Base-by-base conservation (phyloP, 345 rosid genomes). In the Laguncularia racemosa region DNA sequence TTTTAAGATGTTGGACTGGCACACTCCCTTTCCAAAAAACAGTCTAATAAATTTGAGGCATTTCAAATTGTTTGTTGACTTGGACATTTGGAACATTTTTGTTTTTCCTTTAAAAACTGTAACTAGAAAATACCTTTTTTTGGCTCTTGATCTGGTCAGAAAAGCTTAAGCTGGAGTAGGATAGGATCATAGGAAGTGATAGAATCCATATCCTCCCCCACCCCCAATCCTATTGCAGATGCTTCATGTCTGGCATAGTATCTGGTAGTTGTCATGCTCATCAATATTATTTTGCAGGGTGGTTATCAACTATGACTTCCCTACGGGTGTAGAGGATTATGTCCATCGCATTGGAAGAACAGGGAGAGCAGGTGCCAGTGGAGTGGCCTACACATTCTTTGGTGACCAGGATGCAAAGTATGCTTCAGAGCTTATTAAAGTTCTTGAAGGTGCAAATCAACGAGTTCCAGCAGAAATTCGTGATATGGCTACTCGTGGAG, bases 351-450 rank as follows among this genome's bases (percentile, higher is more conserved):
- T 93, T 61, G 99, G 99, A 57, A 87, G 99, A 71, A 93, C 97
- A 14, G 99, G 95, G 28, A 84, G 99, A 71, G 97, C 99, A 20
- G 99, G 99, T 66, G 99, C 97, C n/a, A 87, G 92, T 26, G 99
- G 99, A 57, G 15, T 78, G 50, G 89, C 99, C 13, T 74, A 78
- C 71, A 89, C 97, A 13, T 93, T 93, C 61, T 82, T 89, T 52
- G 82, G 90, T 18, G 97, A 87, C 33, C 99, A 87, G 73, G 99
- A 89, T 79, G 78, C 95, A 1, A 89, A 87, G 76, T 71, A 93
- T 64, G 97, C 96, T 46, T 71, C 81, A 15, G 99, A 87, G 57
- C 90, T 93, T 49, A 76, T 93, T 52, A 93, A 93, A 73, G 71
- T 93, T 55, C 69, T 93, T 59, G 97, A 89, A 75, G 99, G 96